Evolutionary conservation across 352 stramenopile genomes (phyloP), one percentile per base, ranked within the genome.

Genomic region (Lagenidium giganteum): DNA sequence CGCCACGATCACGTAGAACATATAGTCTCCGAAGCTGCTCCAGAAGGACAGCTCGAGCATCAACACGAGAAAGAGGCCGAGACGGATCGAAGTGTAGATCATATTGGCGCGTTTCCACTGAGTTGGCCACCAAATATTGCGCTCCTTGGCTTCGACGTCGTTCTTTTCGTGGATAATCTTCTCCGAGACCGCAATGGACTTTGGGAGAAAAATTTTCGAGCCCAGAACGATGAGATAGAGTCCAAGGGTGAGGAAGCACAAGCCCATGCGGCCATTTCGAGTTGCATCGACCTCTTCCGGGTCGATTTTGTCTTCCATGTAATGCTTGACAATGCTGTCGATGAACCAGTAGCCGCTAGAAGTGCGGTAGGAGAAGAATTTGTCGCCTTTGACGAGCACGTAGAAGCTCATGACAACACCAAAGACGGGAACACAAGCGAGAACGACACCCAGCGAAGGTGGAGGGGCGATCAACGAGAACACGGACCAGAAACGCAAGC

Each of bases 1-100:
- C 8, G 81, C 67, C 38, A 98, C 72, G 36, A 98, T 97, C 8
- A 97, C 88, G 53, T 96, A 96, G 70, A 96, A 98, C 56, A 98
- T 96, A 62, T 98, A 97, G 38, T 79, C 65, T 12, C 92, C 93
- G 54, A 98, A 98, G 8, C 83, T 71, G 31, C 70, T 74, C 95
- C 95, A 98, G 51, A 97, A 98, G 13, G 90, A 98, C 36, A 97
- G 96, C 61, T 99, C 95, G 13, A 98, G 67, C 61, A 98, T 83
- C 6, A 98, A 57, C 7, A 96, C 83, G 28, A 97, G 74, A 23
- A 98, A 96, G 5, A 98, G 62, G 5, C 78, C 86, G 13, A 97
- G 77, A 9, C 95, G 42, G 26, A 98, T 78, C 20, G 79, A 96
- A n/a, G 83, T 85, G 52, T 96, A 96, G 12, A 98, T 83, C 55